phyloP scores from a whole-genome alignment of 129 eudicot genomes.

The Deinandra increscens region DNA sequence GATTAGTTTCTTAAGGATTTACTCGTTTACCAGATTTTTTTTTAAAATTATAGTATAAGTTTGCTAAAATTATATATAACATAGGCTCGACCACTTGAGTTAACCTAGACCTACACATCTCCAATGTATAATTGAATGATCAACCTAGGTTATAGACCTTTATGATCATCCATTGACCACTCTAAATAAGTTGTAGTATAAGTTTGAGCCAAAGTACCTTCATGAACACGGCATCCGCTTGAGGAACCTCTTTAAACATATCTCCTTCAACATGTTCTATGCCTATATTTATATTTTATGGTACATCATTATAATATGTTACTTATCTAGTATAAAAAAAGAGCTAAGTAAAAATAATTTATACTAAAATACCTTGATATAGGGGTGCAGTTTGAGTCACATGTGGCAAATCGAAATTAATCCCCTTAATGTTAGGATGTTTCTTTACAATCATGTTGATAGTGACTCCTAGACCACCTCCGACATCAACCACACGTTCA shows the following conservation, averaged over 20 bases:
- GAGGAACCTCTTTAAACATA: slow-evolving; percentile 55
- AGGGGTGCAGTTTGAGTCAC: slow-evolving; percentile 21
- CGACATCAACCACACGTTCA: slow-evolving; percentile 33
- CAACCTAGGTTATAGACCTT: too few relatives aligned
- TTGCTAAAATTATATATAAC: too few relatives aligned
- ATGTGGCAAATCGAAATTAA: slow-evolving; percentile 46
- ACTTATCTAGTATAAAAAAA: too few relatives aligned
- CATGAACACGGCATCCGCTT: slow-evolving; percentile 53
- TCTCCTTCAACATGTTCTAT: slow-evolving; percentile 53
- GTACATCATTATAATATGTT: too few relatives aligned
- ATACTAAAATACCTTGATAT: slow-evolving; percentile 34
- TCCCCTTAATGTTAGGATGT: slow-evolving; percentile 29
- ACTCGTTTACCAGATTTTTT: too few relatives aligned
- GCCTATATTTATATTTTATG: too few relatives aligned
- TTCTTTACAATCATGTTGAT: slow-evolving; percentile 23
- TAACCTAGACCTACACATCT: too few relatives aligned
- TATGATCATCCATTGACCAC: neutral
- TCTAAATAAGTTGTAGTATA: neutral
- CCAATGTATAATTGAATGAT: too few relatives aligned
- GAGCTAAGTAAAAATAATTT: too few relatives aligned
- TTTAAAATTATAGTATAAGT: too few relatives aligned
- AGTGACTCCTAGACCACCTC: slow-evolving; percentile 40
- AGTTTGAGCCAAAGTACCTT: slow-evolving; percentile 33
- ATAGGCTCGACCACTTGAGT: too few relatives aligned
- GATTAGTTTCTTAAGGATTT: too few relatives aligned